phyloP scores from a whole-genome alignment of 1,139 yeast genomes.

The Lizanozyma gosingica region DNA sequence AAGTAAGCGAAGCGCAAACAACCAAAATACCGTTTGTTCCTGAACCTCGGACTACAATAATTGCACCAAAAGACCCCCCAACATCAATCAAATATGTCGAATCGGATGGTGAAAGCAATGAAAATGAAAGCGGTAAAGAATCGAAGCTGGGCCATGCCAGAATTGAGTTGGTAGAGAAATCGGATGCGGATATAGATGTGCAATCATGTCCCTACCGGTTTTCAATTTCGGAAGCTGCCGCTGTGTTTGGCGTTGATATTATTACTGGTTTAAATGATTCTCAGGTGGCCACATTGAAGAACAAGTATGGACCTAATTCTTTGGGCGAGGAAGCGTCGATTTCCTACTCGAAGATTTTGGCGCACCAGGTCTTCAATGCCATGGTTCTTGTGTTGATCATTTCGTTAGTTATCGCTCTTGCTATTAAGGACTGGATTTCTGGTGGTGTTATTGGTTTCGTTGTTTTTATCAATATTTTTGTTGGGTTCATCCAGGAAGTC shows the following conservation, averaged over 20 bases:
- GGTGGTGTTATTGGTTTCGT: slow-evolving; percentile 79
- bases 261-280: not conserved
- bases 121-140: not conserved
- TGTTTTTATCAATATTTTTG: slow-evolving; percentile 53
- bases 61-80: not conserved
- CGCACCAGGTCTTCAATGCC: slow-evolving; percentile 71
- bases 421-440: slow-evolving; percentile 71
- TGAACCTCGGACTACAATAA: not conserved
- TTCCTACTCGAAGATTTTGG: slow-evolving; percentile 47
- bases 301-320: slow-evolving; percentile 46
- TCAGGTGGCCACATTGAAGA: slow-evolving; percentile 4
- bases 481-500: slow-evolving; percentile 64
- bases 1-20: too few species aligned
- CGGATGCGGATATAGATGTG: not conserved
- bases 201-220: not conserved
- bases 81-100: not conserved
- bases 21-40: too few species aligned
- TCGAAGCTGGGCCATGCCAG: slow-evolving; percentile 4
- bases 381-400: slow-evolving; percentile 70
- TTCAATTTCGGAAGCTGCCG: not conserved
- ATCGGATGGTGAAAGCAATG: not conserved
- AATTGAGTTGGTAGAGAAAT: not conserved
- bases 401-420: slow-evolving; percentile 69
- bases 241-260: not conserved
- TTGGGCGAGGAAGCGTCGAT: slow-evolving; percentile 55